phyloP scores from a whole-genome alignment of 83 land plant genomes.

The Thuja plicata region DNA sequence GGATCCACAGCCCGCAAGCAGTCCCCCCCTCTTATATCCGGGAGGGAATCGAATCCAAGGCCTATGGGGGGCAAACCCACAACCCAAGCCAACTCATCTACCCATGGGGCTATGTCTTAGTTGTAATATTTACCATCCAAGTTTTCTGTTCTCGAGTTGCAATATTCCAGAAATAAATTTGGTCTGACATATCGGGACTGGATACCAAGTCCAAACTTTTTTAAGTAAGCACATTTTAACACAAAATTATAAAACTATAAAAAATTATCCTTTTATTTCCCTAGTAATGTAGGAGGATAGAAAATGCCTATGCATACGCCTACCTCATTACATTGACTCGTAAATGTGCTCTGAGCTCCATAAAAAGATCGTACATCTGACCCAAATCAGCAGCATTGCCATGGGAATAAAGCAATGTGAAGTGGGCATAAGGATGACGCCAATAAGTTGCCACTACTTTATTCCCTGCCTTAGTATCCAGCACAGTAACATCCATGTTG shows the following conservation, averaged over 20 bases:
- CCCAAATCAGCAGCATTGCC: constrained; percentile 97
- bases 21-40: too few species aligned
- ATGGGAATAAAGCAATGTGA: constrained; percentile 90
- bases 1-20: too few species aligned
- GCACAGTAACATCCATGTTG: constrained; percentile 61
- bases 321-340: constrained; percentile 91
- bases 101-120: neutral
- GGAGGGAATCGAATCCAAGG: too few species aligned
- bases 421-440: constrained; percentile 67
- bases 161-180: neutral
- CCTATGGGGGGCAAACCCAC: too few species aligned
- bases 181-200: neutral
- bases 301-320: neutral
- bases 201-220: neutral
- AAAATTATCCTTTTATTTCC: neutral
- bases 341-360: constrained; percentile 88
- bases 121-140: neutral
- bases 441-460: constrained; percentile 77
- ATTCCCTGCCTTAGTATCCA: constrained; percentile 69
- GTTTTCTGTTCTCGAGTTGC: neutral
- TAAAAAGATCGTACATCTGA: constrained; percentile 89
- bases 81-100: too few species aligned
- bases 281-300: neutral
- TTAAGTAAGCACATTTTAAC: neutral
- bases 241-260: neutral